Evolutionary conservation across 768 basidiomycete genomes (phyloP).

Genomic region (Tulasnella sp.): DNA sequence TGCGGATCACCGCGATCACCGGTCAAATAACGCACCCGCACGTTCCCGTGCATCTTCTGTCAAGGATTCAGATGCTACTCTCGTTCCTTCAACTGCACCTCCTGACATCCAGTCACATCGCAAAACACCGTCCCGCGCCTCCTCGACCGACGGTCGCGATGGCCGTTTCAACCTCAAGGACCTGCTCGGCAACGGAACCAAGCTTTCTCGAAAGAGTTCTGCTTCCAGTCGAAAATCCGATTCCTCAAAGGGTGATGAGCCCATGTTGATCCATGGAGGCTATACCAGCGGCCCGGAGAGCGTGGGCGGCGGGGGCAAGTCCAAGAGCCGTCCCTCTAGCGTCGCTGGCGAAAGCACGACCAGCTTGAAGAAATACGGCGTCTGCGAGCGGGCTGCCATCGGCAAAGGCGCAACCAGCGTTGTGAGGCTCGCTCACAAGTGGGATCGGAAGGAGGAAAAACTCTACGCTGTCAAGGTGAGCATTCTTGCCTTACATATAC

Average conservation of each 20-base stretch:
- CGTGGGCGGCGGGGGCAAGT: constrained; percentile 30
- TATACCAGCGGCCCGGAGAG: constrained; percentile 18
- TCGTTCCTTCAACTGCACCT: not conserved
- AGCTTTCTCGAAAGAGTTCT: constrained; percentile 57
- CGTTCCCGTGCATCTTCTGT: not conserved
- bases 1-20: not conserved
- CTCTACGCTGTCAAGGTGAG: constrained; percentile 93
- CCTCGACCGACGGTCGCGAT: not conserved
- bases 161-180: constrained; percentile 73
- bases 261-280: not conserved
- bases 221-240: constrained; percentile 53
- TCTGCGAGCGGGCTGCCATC: constrained; percentile 93
- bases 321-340: constrained; percentile 22
- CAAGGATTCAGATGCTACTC: constrained; percentile 1
- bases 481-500: not conserved
- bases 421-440: constrained; percentile 93
- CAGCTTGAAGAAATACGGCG: constrained; percentile 82
- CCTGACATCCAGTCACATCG: not conserved
- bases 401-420: constrained; percentile 98
- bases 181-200: constrained; percentile 59
- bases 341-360: constrained; percentile 38
- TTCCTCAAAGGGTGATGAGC: constrained; percentile 20
- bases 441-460: constrained; percentile 94
- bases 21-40: constrained; percentile 4
- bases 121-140: constrained; percentile 7